Evolutionary conservation across 176 grass and related monocot species (phyloP).

Genomic region (Urochloa ruziziensis): DNA sequence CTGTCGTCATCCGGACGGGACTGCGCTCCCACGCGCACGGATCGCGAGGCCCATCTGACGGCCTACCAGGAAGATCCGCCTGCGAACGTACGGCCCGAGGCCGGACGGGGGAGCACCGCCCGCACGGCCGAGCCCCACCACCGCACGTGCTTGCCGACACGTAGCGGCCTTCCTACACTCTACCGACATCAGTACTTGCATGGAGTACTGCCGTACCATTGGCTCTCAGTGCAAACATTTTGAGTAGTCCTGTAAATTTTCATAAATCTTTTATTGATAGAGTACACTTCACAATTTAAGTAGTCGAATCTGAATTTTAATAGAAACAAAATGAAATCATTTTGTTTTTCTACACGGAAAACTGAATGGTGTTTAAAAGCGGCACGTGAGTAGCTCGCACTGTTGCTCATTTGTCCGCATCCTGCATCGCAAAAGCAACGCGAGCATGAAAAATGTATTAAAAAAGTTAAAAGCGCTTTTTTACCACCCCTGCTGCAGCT

Average conservation of each 20-base stretch:
- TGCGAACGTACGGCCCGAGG: conserved; percentile 46
- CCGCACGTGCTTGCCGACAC: conserved; percentile 31
- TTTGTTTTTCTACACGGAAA: too few relatives aligned
- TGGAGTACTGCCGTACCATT: neutral
- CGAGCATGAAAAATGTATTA: neutral
- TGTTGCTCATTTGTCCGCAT: neutral
- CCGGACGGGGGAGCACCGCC: neutral
- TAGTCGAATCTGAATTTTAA: too few relatives aligned
- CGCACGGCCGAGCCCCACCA: neutral
- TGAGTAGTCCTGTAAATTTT: too few relatives aligned
- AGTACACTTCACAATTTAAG: too few relatives aligned
- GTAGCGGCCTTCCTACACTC: neutral
- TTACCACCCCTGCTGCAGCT: neutral
- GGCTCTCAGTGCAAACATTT: neutral
- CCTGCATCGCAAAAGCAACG: neutral
- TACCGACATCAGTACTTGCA: neutral
- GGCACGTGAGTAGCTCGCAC: neutral
- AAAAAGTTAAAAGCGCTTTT: neutral
- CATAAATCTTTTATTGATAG: too few relatives aligned
- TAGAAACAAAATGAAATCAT: too few relatives aligned
- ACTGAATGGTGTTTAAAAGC: neutral
- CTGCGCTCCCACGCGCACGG: neutral
- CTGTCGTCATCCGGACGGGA: conserved; percentile 24
- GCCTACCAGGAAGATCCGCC: conserved; percentile 32
- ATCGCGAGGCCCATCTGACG: conserved; percentile 53